A percentile compares a stretch with the other conserved stretches of the same genome.
Conservation (phyloP, 306 rosid species). For the Casuarina cunninghamiana region DNA sequence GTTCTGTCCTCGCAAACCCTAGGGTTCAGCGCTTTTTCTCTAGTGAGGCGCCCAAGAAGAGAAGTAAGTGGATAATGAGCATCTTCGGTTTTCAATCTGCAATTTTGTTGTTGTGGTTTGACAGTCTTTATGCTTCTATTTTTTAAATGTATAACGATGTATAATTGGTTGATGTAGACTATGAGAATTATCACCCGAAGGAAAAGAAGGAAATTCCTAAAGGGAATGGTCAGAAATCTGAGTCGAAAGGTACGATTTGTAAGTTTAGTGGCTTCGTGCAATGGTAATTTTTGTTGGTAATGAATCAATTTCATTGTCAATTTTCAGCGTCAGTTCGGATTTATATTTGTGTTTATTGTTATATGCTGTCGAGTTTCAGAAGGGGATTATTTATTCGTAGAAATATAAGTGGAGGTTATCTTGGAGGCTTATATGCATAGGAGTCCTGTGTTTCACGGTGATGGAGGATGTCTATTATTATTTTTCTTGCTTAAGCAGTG, state of each 20-base stretch:
- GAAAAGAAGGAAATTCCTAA: constrained; percentile 32
- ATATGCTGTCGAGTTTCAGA: not conserved
- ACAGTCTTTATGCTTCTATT: not conserved
- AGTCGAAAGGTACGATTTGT: constrained; percentile 32
- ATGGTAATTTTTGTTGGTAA: not conserved
- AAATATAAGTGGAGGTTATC: no score
- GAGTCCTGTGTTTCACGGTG: no score
- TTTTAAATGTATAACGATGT: not conserved
- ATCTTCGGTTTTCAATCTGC: not conserved
- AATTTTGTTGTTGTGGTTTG: not conserved
- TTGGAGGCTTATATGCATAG: no score
- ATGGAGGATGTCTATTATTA: no score
- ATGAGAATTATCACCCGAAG: constrained; percentile 41
- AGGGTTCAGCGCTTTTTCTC: constrained; percentile 31
- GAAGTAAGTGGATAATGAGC: constrained; percentile 6
- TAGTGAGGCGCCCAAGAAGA: constrained; percentile 24
- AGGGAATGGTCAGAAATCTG: constrained; percentile 28
- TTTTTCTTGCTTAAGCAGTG: no score
- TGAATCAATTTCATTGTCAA: not conserved
- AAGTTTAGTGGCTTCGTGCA: not conserved
- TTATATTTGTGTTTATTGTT: not conserved
- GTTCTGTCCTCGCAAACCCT: constrained; percentile 28
- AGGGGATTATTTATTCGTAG: not conserved
- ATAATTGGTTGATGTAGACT: constrained; percentile 24
- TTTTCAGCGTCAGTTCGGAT: not conserved